Evolutionary conservation across 1,139 yeast species (phyloP), one percentile per base, ranked within the genome.

Genomic region (Candida dubliniensis): DNA sequence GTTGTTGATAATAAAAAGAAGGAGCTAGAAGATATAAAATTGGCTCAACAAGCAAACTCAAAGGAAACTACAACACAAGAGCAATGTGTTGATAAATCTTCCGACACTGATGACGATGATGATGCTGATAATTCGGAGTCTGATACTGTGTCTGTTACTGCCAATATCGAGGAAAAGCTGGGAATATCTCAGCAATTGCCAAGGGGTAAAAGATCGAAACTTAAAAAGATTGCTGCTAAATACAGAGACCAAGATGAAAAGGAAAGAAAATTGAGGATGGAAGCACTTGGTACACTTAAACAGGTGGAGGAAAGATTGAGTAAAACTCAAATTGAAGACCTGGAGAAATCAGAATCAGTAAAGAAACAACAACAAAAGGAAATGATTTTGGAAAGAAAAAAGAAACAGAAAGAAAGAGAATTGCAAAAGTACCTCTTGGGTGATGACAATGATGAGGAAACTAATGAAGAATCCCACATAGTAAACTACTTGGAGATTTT

Each of bases 211-310:
- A 87, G 84, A 59, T 83, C 87, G 18, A 90, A 90, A 59, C 60
- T 87, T 63, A 89, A 88, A 70, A 91, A 88, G 61, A 86, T 87
- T 45, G 85, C 86, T 26, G 74, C 79, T 43, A 91, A 90, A 58
- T 93, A 93, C 59, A 90, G 84, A 1, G 90, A 85, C 49, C 98
- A 91, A 63, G 98, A 91, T 59, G 97, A 89, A 45, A 95, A 88
- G 45, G 98, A 93, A 56, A 77, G 90, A 46, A 59, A 66, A 41
- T 57, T 84, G 48, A 76, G 93, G 49, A 81, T 91, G 87, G 82
- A 86, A 47, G 86, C 85, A 1, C 69, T 93, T 41, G 99, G 98
- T 3, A 87, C 96, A 0, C 71, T 85, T 56, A 87, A 86, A 53
- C 89, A 87, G 47, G 71, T 77, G 2, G 81, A 82, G 51, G 71